phyloP scores from a whole-genome alignment of 2,329 filamentous ascomycete genomes.

The Karstenula rhodostoma region DNA sequence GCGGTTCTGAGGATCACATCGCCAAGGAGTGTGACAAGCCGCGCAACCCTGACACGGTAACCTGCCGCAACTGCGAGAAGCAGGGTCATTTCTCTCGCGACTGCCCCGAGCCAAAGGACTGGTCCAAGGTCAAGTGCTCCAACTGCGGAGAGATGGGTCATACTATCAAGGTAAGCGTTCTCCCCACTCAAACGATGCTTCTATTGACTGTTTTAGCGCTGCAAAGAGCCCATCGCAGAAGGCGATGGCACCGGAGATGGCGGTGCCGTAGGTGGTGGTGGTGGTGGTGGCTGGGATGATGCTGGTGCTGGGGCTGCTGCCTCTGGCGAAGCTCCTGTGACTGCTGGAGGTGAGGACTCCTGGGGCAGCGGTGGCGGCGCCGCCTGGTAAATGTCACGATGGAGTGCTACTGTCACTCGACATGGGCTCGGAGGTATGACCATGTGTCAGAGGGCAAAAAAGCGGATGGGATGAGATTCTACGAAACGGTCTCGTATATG shows the following conservation, averaged over 20 bases:
- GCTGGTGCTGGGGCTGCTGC: slow-evolving; percentile 16
- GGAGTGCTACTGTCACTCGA: not conserved
- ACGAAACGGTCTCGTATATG: not conserved
- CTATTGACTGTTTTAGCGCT: slow-evolving; percentile 37
- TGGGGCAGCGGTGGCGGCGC: slow-evolving; percentile 7
- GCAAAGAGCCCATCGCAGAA: slow-evolving; percentile 39
- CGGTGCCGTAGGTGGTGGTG: slow-evolving; percentile 18
- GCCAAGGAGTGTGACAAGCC: slow-evolving; percentile 49
- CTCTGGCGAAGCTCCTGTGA: slow-evolving; percentile 13
- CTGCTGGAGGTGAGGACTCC: slow-evolving; percentile 28
- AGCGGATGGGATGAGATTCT: not conserved
- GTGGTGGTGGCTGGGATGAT: slow-evolving; percentile 25
- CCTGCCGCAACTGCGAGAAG: slow-evolving; percentile 70
- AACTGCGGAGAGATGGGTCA: slow-evolving; percentile 55
- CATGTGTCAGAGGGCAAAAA: not conserved
- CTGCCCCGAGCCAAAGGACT: slow-evolving; percentile 65
- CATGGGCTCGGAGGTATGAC: not conserved
- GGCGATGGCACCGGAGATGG: slow-evolving; percentile 25
- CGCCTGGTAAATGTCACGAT: slow-evolving; percentile 1
- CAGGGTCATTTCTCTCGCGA: slow-evolving; percentile 67
- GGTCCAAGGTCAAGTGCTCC: slow-evolving; percentile 57
- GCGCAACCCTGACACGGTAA: slow-evolving; percentile 48
- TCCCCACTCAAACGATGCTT: not conserved
- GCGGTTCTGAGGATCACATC: slow-evolving; percentile 47
- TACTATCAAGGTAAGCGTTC: slow-evolving; percentile 37